These are phyloP conservation scores for Diaporthe eres DNA, from an alignment of 2,329 filamentous ascomycete genomes.

Conservation along the genomic window DNA sequence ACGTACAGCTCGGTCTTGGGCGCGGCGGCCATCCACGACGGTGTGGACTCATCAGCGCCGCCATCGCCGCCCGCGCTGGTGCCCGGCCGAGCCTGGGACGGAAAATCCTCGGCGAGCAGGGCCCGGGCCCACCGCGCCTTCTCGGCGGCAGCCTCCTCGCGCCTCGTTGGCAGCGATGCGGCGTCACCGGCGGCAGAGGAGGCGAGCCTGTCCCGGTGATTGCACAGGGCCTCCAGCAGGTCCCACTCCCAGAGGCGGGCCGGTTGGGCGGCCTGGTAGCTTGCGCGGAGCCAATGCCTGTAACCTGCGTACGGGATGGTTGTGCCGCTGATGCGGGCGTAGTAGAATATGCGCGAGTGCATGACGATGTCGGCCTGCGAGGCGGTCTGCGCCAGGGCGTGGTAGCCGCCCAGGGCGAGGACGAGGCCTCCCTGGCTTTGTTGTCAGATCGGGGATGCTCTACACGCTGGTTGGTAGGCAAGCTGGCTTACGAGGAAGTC, in stretches of 20 bases:
- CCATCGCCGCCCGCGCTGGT: constrained; percentile 14
- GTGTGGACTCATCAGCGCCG: constrained; percentile 24
- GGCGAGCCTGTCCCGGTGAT: constrained; percentile 44
- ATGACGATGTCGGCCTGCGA: constrained; percentile 42
- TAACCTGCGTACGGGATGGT: constrained; percentile 77
- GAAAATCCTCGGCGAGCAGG: constrained; percentile 18
- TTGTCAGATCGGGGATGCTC: background rate
- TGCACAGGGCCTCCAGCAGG: constrained; percentile 41
- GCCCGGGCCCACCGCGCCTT: constrained; percentile 36
- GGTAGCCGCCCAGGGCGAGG: constrained; percentile 40
- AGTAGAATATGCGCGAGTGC: constrained; percentile 69
- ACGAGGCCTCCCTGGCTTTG: constrained; percentile 38
- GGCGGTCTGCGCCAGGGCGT: constrained; percentile 38
- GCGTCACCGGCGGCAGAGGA: background rate
- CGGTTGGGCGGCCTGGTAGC: constrained; percentile 50
- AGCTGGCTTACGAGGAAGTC: constrained; percentile 41
- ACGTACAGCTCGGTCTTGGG: constrained; percentile 63
- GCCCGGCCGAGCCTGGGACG: background rate
- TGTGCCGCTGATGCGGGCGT: constrained; percentile 63
- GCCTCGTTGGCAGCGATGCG: background rate
- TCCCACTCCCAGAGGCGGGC: constrained; percentile 44
- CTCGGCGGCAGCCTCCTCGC: constrained; percentile 32
- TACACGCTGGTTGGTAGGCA: background rate
- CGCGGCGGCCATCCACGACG: constrained; percentile 65
- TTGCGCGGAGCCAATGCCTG: constrained; percentile 71